These are phyloP conservation scores for Candida maesae DNA, from an alignment of 805 yeast species.

Conservation along the genomic window DNA sequence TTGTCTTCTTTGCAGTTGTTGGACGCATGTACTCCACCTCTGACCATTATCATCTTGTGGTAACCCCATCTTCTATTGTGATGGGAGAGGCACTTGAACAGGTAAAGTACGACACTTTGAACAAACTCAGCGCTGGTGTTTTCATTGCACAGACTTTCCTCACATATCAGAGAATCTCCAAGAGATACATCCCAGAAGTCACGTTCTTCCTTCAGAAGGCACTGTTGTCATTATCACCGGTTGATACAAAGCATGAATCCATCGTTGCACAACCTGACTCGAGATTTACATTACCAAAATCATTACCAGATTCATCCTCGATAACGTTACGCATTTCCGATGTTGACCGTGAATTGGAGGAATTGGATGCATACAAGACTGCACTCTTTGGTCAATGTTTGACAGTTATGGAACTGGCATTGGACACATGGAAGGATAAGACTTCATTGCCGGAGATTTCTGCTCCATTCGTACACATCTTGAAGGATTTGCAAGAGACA, in stretches of 20 bases:
- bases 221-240: slow-evolving; percentile 41
- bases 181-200: slow-evolving; percentile 81
- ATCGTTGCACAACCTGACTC: slow-evolving; percentile 16
- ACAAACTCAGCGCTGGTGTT: slow-evolving; percentile 53
- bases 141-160: slow-evolving; percentile 61
- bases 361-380: slow-evolving; percentile 26
- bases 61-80: slow-evolving; percentile 74
- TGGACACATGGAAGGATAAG: slow-evolving; percentile 58
- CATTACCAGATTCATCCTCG: slow-evolving; percentile 2
- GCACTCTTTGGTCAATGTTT: slow-evolving; percentile 29
- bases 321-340: slow-evolving; percentile 20
- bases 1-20: slow-evolving; percentile 63
- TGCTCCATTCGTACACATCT: slow-evolving; percentile 40
- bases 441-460: slow-evolving; percentile 58
- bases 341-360: slow-evolving; percentile 22
- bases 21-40: slow-evolving; percentile 89
- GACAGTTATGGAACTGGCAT: slow-evolving; percentile 28
- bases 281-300: slow-evolving; percentile 24
- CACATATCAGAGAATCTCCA: slow-evolving; percentile 74
- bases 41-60: slow-evolving; percentile 89
- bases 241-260: slow-evolving; percentile 14
- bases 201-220: slow-evolving; percentile 53
- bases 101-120: slow-evolving; percentile 37
- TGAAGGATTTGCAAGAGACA: slow-evolving; percentile 37
- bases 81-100: slow-evolving; percentile 68